These are phyloP conservation scores for Calonectria henricotiae DNA, from an alignment of 2,329 filamentous ascomycete genomes.

Conservation along the genomic window DNA sequence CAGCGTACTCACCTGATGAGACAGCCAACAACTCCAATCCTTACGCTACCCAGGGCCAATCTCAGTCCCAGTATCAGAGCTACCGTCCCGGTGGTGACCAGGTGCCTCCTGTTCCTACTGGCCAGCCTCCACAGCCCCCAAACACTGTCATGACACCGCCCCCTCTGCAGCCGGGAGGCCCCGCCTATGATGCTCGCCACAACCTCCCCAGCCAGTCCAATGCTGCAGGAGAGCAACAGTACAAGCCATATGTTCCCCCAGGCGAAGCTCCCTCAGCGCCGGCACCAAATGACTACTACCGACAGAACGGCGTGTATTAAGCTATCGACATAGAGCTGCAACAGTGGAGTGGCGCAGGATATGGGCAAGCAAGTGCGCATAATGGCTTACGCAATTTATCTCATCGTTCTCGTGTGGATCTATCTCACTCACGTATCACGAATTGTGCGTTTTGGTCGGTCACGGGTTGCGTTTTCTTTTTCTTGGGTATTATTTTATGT, in stretches of 20 bases:
- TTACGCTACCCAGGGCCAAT: constrained; percentile 53
- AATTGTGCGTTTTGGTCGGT: constrained; percentile 22
- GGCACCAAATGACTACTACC: constrained; percentile 72
- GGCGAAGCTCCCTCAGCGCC: constrained; percentile 66
- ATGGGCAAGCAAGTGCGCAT: neutral
- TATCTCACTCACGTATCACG: constrained; percentile 16
- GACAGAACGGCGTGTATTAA: constrained; percentile 61
- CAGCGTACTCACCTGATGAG: constrained; percentile 68
- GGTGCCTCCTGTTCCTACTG: constrained; percentile 62
- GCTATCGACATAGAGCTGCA: neutral
- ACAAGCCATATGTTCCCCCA: constrained; percentile 74
- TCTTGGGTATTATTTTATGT: constrained; percentile 31
- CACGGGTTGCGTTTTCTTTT: constrained; percentile 16
- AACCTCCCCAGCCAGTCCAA: constrained; percentile 65
- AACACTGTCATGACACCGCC: constrained; percentile 59
- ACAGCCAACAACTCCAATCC: constrained; percentile 50
- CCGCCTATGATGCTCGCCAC: constrained; percentile 67
- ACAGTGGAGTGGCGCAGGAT: neutral
- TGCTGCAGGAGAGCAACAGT: constrained; percentile 64
- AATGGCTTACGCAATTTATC: constrained; percentile 14
- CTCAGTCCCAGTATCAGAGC: constrained; percentile 61
- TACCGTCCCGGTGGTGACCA: constrained; percentile 60
- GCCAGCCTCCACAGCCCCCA: constrained; percentile 55
- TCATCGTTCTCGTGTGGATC: constrained; percentile 10
- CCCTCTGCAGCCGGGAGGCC: constrained; percentile 64